phyloP scores from a whole-genome alignment of 352 stramenopile genomes.

The Phytopythium delawarense region DNA sequence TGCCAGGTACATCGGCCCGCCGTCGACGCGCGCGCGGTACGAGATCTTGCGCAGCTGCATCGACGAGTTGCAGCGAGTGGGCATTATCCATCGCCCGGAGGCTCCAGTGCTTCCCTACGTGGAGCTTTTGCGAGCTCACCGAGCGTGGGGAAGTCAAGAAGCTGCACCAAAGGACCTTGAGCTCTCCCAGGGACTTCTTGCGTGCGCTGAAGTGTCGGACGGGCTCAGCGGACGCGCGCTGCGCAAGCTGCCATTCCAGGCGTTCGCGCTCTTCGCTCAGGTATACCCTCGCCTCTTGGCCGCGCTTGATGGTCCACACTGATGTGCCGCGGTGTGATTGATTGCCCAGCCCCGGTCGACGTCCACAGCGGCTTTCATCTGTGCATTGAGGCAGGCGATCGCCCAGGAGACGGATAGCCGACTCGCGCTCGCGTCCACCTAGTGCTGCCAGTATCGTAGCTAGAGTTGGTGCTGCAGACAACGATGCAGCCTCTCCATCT shows the following conservation, averaged over 20 bases:
- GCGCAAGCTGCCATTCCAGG: slow-evolving; percentile 85
- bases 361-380: background rate
- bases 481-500: background rate
- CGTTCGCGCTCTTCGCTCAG: slow-evolving; percentile 67
- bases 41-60: slow-evolving; percentile 84
- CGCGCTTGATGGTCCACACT: background rate
- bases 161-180: slow-evolving; percentile 12
- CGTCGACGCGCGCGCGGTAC: slow-evolving; percentile 59
- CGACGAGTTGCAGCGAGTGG: slow-evolving; percentile 73
- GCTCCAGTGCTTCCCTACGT: slow-evolving; percentile 19
- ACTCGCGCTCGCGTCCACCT: background rate
- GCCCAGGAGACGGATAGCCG: background rate
- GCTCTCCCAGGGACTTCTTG: slow-evolving; percentile 30
- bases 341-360: background rate
- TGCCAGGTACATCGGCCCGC: slow-evolving; percentile 59
- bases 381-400: background rate
- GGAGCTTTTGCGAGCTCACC: slow-evolving; percentile 18
- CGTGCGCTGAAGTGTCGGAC: slow-evolving; percentile 41
- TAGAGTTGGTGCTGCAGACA: no score
- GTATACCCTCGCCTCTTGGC: slow-evolving; percentile 11
- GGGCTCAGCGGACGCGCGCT: slow-evolving; percentile 73
- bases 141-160: slow-evolving; percentile 28
- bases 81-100: slow-evolving; percentile 36
- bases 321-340: background rate
- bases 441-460: background rate